Conservation (phyloP, 73 alveolate genomes). For the Stentor roeselii region DNA sequence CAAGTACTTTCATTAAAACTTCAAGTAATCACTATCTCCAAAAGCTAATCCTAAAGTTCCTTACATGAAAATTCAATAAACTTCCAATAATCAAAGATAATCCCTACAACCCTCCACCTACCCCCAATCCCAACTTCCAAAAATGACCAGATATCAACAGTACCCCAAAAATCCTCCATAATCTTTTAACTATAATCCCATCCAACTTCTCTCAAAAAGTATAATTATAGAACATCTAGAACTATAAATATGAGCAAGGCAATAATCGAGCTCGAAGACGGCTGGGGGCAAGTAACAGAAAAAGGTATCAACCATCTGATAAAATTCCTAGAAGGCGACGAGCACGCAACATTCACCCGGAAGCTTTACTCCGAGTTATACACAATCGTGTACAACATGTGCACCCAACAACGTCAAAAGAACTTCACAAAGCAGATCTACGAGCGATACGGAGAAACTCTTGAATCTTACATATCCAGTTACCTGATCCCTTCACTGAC, state of each 20-base stretch:
- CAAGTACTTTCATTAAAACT: too few relatives aligned
- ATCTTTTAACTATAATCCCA: not conserved
- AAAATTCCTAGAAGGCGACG: constrained; percentile 16
- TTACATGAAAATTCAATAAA: too few relatives aligned
- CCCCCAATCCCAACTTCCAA: too few relatives aligned
- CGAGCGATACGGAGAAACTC: constrained; percentile 1
- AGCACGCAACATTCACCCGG: not conserved
- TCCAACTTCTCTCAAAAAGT: not conserved
- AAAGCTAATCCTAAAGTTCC: too few relatives aligned
- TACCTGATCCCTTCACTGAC: not conserved
- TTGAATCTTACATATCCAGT: not conserved
- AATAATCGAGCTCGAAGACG: constrained; percentile 29
- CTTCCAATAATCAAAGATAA: too few relatives aligned
- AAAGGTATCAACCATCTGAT: constrained; percentile 15
- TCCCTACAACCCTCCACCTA: too few relatives aligned
- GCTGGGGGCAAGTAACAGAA: constrained; percentile 13
- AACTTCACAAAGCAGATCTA: constrained; percentile 12
- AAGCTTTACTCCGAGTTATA: constrained; percentile 17
- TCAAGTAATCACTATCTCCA: too few relatives aligned
- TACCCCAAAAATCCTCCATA: too few relatives aligned
- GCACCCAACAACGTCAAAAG: not conserved
- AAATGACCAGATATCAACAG: too few relatives aligned
- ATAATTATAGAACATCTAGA: not conserved
- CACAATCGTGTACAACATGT: constrained; percentile 31
- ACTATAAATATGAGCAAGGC: not conserved